phyloP scores from a whole-genome alignment of 148 eudicot species.

The Rhododendron ovatum region DNA sequence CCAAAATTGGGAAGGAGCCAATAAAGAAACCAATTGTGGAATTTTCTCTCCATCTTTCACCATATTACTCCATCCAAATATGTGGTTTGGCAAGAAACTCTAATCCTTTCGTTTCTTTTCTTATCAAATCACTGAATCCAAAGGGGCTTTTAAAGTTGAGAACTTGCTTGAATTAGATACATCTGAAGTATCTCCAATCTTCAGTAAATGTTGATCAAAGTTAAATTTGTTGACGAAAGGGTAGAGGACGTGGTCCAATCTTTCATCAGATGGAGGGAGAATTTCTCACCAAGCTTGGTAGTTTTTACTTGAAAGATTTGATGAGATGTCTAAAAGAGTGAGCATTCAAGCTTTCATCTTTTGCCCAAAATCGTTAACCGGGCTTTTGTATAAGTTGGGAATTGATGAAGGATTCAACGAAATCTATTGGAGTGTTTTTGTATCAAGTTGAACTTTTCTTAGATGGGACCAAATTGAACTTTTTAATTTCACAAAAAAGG shows the following conservation, averaged over 20 bases:
- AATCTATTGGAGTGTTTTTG: neutral
- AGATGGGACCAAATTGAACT: neutral
- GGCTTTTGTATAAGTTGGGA: neutral
- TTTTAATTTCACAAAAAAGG: no score
- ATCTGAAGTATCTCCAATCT: neutral
- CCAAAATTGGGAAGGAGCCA: neutral
- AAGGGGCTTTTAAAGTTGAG: neutral
- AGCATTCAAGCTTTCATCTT: neutral
- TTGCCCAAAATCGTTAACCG: neutral
- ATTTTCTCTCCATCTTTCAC: neutral
- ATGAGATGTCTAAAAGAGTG: neutral
- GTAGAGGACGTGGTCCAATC: neutral
- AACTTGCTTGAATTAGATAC: neutral
- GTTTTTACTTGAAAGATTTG: neutral
- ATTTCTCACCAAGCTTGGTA: neutral
- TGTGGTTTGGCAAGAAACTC: no score
- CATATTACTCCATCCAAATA: no score
- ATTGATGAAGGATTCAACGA: neutral
- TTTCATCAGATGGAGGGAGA: neutral
- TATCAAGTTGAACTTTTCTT: neutral
- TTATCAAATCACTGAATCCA: neutral
- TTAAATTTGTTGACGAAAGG: neutral
- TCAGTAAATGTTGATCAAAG: neutral
- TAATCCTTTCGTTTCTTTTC: neutral
- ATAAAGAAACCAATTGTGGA: neutral